Base-by-base conservation (phyloP, 108 stramenopile genomes). In the Fragilariopsis cylindrus region DNA sequence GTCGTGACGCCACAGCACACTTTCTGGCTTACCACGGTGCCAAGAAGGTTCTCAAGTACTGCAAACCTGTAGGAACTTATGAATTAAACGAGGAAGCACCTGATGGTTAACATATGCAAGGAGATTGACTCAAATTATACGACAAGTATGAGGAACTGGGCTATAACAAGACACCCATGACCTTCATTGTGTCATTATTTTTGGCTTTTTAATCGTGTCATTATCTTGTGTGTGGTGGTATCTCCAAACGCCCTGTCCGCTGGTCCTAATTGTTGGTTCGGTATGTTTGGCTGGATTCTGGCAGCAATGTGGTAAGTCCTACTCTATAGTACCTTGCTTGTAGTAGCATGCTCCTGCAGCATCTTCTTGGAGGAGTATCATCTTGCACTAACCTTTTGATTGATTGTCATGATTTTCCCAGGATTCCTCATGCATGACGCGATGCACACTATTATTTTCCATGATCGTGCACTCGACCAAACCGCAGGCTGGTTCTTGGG, bases 1-100 rank as follows among this genome's bases (percentile, higher is more conserved):
- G 83, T 12, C 78, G 76, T 48, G 87, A 88, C 66, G 85, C 87
- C 13, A 80, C 85, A 12, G 81, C 84, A 0, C 72, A 84, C 11
- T 86, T 76, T 49, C 77, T 84, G 66, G 82, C 87, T 11, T 88
- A 86, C 66, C 87, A 88, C 65, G 60, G 18, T 1, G 13, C 60
- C 11, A 9, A 30, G 60, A 12, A 11, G 11, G 9, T 62, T 12
- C 9, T 16, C 11, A 30, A 30, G 19, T 18, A 11, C 11, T 11
- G 13, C 30, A 30, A 53, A 53, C 52, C 15, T 13, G 13, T 15
- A 13, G 52, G 52, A 15, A 53, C 52, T 1, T 53, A 53, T 53
- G 13, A 53, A 15, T 53, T 53, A 13, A 15, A 53, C 15, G 1
- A 11, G 15, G 15, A 53, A 15, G 52, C 52, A 11, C 52, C 52